A percentile compares a stretch with the other conserved stretches of the same genome.
These are phyloP conservation scores for Wickerhamiella hasegawae DNA, from an alignment of 805 yeast species.

Conservation along the genomic window DNA sequence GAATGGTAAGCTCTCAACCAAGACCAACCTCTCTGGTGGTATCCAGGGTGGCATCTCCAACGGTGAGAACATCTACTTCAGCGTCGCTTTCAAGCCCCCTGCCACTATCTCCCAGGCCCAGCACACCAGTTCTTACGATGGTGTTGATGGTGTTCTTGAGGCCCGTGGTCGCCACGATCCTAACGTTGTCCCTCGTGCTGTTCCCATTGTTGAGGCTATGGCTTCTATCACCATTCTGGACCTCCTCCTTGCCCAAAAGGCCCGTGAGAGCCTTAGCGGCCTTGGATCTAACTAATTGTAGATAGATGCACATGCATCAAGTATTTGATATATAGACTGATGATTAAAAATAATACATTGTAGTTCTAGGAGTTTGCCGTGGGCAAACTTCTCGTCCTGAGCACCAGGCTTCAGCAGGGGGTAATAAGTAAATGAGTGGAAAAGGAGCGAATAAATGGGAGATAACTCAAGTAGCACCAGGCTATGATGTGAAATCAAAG, in stretches of 20 bases:
- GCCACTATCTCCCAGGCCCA: constrained; percentile 95
- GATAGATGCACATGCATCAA: too few species aligned
- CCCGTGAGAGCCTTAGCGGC: constrained; percentile 41
- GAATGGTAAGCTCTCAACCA: constrained; percentile 57
- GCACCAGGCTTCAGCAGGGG: too few species aligned
- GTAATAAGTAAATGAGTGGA: too few species aligned
- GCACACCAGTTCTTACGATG: constrained; percentile 75
- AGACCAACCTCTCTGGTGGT: constrained; percentile 87
- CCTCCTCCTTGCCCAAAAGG: constrained; percentile 65
- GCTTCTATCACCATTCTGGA: constrained; percentile 89
- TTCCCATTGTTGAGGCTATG: constrained; percentile 97
- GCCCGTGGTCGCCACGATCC: constrained; percentile 99
- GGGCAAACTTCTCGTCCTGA: too few species aligned
- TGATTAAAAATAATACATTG: background rate
- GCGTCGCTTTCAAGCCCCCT: constrained; percentile 94
- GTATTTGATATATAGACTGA: background rate
- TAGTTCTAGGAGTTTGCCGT: too few species aligned
- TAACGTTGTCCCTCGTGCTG: constrained; percentile 94
- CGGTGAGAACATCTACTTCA: constrained; percentile 89
- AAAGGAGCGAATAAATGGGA: too few species aligned
- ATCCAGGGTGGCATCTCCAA: constrained; percentile 96
- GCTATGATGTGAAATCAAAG: background rate
- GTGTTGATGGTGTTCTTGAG: constrained; percentile 71
- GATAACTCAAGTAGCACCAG: too few species aligned
- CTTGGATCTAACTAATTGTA: background rate